Evolutionary conservation across 129 eudicot genomes (phyloP).

Genomic region (Ambrosia trifida): DNA sequence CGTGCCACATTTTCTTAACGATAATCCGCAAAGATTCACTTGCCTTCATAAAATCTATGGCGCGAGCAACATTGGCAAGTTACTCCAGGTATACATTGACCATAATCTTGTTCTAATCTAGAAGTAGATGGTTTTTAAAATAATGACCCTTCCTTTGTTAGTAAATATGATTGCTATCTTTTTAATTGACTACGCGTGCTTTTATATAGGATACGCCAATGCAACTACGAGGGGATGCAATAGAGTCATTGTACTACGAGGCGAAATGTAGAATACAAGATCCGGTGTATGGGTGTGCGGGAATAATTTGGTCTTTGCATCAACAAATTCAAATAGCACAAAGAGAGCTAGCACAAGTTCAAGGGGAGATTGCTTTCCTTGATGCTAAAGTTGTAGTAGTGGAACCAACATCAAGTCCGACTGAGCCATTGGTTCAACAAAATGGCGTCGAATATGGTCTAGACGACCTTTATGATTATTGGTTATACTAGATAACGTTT

Average conservation of each 20-base stretch:
- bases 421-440: slow-evolving; percentile 7
- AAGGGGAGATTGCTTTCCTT: slow-evolving; percentile 34
- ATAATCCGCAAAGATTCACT: slow-evolving; percentile 43
- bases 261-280: slow-evolving; percentile 44
- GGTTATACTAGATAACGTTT: slow-evolving; percentile 19
- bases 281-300: slow-evolving; percentile 54
- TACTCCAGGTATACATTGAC: slow-evolving; percentile 41
- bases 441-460: not conserved
- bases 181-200: not conserved
- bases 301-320: slow-evolving; percentile 33
- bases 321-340: slow-evolving; percentile 33
- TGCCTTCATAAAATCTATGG: slow-evolving; percentile 49
- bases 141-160: not conserved
- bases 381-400: slow-evolving; percentile 10
- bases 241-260: slow-evolving; percentile 42
- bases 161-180: too few species aligned
- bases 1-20: slow-evolving; percentile 41
- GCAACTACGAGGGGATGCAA: slow-evolving; percentile 29
- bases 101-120: not conserved
- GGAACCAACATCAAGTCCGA: not conserved
- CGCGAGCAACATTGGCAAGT: slow-evolving; percentile 43
- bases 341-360: slow-evolving; percentile 39
- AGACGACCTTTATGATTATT: slow-evolving; percentile 13
- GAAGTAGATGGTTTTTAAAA: not conserved
- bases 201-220: slow-evolving; percentile 36